Conservation (phyloP, 129 eudicot genomes). For the Lonicera japonica region DNA sequence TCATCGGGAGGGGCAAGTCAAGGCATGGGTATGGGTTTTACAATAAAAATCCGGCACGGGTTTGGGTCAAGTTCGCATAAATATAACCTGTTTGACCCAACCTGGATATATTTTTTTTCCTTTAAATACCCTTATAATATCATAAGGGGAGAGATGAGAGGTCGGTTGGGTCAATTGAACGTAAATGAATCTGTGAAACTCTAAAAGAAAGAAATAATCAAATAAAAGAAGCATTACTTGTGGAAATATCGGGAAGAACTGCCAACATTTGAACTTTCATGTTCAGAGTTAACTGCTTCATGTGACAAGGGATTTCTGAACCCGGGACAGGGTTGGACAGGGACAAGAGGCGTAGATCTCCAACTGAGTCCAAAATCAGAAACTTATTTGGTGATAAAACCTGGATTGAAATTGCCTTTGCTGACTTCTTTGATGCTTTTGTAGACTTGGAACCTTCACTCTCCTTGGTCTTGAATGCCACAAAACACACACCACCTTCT, state of each 20-base stretch:
- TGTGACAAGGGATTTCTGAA: constrained; percentile 32
- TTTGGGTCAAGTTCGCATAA: no score
- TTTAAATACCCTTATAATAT: no score
- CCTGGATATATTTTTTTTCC: no score
- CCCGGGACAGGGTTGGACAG: constrained; percentile 44
- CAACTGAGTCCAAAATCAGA: constrained; percentile 64
- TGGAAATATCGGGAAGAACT: constrained; percentile 57
- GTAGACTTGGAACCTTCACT: constrained; percentile 21
- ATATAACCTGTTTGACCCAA: no score
- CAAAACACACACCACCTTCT: constrained; percentile 56
- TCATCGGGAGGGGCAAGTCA: no score
- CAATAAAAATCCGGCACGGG: no score
- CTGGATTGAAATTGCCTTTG: constrained; percentile 63
- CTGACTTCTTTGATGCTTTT: constrained; percentile 26
- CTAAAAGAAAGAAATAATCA: constrained; percentile 8
- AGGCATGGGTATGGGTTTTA: no score
- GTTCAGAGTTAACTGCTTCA: constrained; percentile 51
- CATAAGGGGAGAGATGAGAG: no score
- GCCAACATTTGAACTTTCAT: constrained; percentile 67
- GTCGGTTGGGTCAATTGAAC: no score
- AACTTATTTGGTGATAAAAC: constrained; percentile 55
- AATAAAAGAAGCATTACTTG: constrained; percentile 30
- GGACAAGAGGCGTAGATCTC: constrained; percentile 53
- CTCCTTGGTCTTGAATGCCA: constrained; percentile 46
- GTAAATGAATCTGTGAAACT: background rate